Percentiles rank a stretch among this genome's conserved stretches.
Conservation (phyloP, 202 grass and related monocot species). For the Panicum hallii region DNA sequence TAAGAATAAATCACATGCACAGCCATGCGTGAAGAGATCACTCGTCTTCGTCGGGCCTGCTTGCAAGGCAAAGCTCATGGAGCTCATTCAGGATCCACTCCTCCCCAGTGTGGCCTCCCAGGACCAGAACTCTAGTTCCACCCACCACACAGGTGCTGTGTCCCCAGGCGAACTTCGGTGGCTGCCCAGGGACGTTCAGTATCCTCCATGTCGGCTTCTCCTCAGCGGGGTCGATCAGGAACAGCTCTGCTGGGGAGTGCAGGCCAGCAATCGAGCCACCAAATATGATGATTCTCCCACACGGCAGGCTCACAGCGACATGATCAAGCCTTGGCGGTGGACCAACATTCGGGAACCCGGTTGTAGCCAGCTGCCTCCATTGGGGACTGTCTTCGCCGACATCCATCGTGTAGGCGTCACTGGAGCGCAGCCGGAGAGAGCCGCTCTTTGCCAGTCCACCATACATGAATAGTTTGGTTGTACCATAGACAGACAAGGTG, state of each 20-base stretch:
- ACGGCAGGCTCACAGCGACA: constrained; percentile 78
- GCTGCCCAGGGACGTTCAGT: constrained; percentile 74
- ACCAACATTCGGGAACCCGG: constrained; percentile 51
- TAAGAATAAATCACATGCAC: neutral
- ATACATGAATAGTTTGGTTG: constrained; percentile 87
- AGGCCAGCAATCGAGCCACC: constrained; percentile 85
- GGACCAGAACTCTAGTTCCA: constrained; percentile 77
- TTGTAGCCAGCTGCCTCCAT: constrained; percentile 71
- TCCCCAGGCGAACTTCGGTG: constrained; percentile 90
- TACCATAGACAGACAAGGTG: constrained; percentile 76
- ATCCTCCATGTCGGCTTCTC: constrained; percentile 80
- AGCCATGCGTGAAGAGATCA: constrained; percentile 16
- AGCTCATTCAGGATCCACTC: constrained; percentile 96
- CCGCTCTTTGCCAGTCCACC: constrained; percentile 87
- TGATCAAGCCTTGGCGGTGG: constrained; percentile 91
- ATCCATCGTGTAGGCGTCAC: constrained; percentile 71
- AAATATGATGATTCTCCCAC: constrained; percentile 87
- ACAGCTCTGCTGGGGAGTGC: constrained; percentile 74
- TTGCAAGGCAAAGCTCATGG: constrained; percentile 87
- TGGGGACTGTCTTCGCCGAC: constrained; percentile 67
- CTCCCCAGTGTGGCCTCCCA: constrained; percentile 84
- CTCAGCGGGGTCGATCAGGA: constrained; percentile 72
- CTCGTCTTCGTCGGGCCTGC: constrained; percentile 53
- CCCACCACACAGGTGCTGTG: constrained; percentile 92
- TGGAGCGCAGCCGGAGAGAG: constrained; percentile 71